Conservation (phyloP, 257 asterid species). For the Capsicum rhomboideum region DNA sequence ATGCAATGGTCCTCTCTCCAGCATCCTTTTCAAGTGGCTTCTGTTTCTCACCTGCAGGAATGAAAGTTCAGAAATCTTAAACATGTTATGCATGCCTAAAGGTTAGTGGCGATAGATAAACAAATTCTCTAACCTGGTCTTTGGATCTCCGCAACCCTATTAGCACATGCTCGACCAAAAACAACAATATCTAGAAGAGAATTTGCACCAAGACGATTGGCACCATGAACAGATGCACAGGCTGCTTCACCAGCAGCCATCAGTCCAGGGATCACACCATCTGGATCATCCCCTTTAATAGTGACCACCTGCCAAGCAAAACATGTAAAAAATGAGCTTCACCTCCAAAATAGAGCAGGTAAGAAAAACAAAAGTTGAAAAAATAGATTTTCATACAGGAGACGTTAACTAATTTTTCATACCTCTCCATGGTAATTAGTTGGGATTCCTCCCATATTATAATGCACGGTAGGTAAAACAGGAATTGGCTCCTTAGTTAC, state of each 20-base stretch:
- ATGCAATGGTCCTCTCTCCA: slow-evolving; percentile 83
- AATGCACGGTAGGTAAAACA: slow-evolving; percentile 94
- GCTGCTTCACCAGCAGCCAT: slow-evolving; percentile 99
- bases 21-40: slow-evolving; percentile 79
- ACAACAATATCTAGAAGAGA: slow-evolving; percentile 98
- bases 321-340: not conserved
- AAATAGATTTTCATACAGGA: not conserved
- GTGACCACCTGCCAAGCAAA: slow-evolving; percentile 56
- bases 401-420: not conserved
- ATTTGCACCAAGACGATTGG: slow-evolving; percentile 98
- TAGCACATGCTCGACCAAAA: slow-evolving; percentile 97
- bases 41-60: slow-evolving; percentile 65
- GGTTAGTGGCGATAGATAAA: not conserved
- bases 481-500: slow-evolving; percentile 98
- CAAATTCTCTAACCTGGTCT: slow-evolving; percentile 48
- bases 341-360: not conserved
- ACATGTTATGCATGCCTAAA: not conserved
- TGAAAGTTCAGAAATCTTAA: slow-evolving; percentile 15
- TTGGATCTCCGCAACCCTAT: slow-evolving; percentile 85
- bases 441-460: slow-evolving; percentile 99
- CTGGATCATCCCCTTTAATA: slow-evolving; percentile 63
- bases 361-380: not conserved
- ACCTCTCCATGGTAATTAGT: slow-evolving; percentile 97
- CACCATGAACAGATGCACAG: slow-evolving; percentile 98
- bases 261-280: slow-evolving; percentile 71